A percentile compares a stretch with the other conserved stretches of the same genome.
phyloP scores from a whole-genome alignment of 148 eudicot genomes.

The Hydrangea macrophylla region DNA sequence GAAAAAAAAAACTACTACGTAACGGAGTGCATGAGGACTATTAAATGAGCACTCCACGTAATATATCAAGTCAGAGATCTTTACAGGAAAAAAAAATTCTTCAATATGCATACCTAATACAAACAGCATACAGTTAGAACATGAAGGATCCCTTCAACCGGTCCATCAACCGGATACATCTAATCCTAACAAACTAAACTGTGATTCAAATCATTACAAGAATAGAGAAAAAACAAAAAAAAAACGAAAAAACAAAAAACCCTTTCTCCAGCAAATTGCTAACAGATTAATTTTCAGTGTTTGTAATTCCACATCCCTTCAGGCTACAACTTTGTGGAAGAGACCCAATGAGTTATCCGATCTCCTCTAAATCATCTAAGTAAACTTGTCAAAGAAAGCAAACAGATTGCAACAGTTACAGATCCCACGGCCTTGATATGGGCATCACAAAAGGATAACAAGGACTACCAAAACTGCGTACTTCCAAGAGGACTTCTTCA shows the following conservation, averaged over 20 bases:
- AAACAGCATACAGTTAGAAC: too few relatives aligned
- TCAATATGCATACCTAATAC: neutral
- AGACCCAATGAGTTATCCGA: slow-evolving; percentile 14
- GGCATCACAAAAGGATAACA: slow-evolving; percentile 11
- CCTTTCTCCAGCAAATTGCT: slow-evolving; percentile 6
- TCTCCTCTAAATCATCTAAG: slow-evolving; percentile 20
- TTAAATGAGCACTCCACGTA: too few relatives aligned
- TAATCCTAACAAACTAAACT: neutral
- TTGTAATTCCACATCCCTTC: slow-evolving; percentile 23
- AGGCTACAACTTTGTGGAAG: slow-evolving; percentile 15
- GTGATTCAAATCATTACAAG: slow-evolving; percentile 7
- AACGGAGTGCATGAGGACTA: too few relatives aligned
- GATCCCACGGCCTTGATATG: slow-evolving; percentile 3
- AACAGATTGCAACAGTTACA: slow-evolving; percentile 18
- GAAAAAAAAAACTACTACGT: too few relatives aligned
- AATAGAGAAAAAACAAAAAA: slow-evolving; percentile 5
- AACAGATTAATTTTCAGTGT: slow-evolving; percentile 8
- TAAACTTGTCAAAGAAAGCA: slow-evolving; percentile 5
- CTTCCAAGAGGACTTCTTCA: slow-evolving; percentile 4
- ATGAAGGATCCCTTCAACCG: neutral
- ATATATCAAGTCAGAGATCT: neutral
- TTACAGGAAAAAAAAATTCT: neutral
- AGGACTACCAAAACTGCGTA: slow-evolving; percentile 1
- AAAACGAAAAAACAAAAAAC: neutral
- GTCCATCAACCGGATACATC: neutral